Evolutionary conservation across 2,329 filamentous ascomycete species (phyloP), one percentile per base, ranked within the genome.

Genomic region (Diaporthe sp.): DNA sequence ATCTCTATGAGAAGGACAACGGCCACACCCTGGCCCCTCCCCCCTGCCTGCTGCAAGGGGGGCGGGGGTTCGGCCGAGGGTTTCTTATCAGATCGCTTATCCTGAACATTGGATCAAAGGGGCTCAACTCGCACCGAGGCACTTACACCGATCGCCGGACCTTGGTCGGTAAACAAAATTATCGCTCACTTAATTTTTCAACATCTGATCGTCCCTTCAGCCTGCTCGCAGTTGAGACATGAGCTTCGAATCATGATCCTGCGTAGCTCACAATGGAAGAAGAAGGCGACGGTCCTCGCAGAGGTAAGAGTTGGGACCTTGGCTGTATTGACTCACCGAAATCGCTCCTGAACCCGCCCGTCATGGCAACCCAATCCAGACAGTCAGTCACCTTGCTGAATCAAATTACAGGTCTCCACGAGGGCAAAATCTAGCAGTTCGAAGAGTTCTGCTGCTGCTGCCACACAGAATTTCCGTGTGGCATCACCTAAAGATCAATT

Each of bases 261-360:
- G 74, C 81, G 83, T 81, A 81, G 76, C 76, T 80, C 80, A 78
- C 81, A 82, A 77, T 84, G 82, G 82, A 86, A 82, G 82, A 86
- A 83, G 77, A 85, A 83, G 80, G 84, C 81, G 77, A 79, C 79
- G 74, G 80, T 79, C 73, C 80, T 79, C 77, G 82, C 80, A 50
- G 81, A 83, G 78, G 84, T 85, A 75, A 77, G 82, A 50, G n/a
- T 12, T 13, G 45, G 76, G 60, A 77, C 74, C 22, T 47, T 54
- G 50, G 64, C 71, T 55, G 12, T n/a, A 25, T 17, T 54, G 47
- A 33, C 71, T 42, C 47, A 58, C 61, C 61, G 40, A 52, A 28
- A 47, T 52, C 45, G 22, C 64, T 45, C 15, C 57, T 25, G 25
- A 66, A 40, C 22, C 38, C 28, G 67, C 22, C 45, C 6, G 12